Percentiles rank a stretch among this genome's conserved stretches.
Evolutionary conservation across 257 asterid species (phyloP).

Genomic region (Phtheirospermum japonicum): DNA sequence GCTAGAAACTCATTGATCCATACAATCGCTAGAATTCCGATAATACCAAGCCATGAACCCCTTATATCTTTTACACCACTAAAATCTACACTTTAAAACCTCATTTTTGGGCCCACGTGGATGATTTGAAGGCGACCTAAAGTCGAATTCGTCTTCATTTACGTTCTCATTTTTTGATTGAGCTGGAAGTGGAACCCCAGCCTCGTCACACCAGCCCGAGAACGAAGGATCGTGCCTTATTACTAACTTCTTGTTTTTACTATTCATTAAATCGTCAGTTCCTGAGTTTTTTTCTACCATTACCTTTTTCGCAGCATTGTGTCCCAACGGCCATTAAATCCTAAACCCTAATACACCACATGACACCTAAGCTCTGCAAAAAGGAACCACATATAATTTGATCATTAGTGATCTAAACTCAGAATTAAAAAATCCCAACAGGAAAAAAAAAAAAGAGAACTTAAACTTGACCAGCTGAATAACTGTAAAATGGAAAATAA

Average conservation of each 20-base stretch:
- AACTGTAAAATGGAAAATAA: conserved; percentile 12
- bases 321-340: conserved; percentile 32
- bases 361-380: conserved; percentile 19
- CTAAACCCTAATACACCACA: conserved; percentile 31
- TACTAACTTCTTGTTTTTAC: conserved; percentile 28
- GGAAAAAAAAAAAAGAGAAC: neutral
- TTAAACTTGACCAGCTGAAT: conserved; percentile 20
- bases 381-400: neutral
- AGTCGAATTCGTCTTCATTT: conserved; percentile 43
- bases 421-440: conserved; percentile 15
- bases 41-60: too few relatives aligned
- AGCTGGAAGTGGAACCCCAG: conserved; percentile 39
- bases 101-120: conserved; percentile 29
- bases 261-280: conserved; percentile 25
- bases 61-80: too few relatives aligned
- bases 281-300: conserved; percentile 53
- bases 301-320: conserved; percentile 36
- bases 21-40: too few relatives aligned
- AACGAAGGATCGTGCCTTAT: conserved; percentile 59
- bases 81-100: too few relatives aligned
- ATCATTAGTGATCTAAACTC: conserved; percentile 13
- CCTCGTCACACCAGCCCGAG: conserved; percentile 76
- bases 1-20: too few relatives aligned
- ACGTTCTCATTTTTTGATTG: conserved; percentile 31
- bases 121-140: conserved; percentile 40